Evolutionary conservation across 169 alveolate genomes (phyloP).

Genomic region (Amoebophrya sp.): DNA sequence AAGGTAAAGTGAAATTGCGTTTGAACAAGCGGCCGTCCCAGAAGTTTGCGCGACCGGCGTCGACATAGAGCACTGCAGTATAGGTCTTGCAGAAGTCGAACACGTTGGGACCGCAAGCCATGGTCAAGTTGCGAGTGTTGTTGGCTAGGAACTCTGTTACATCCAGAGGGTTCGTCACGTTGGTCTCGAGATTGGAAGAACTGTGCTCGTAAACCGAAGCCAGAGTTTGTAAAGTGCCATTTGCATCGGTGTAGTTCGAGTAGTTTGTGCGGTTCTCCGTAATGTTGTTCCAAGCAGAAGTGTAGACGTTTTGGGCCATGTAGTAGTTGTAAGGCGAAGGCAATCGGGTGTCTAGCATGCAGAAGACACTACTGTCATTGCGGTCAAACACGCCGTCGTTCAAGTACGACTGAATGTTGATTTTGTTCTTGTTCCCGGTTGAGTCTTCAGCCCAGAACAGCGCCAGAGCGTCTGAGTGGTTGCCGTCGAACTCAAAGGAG

Average conservation of each 20-base stretch:
- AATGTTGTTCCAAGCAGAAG: background rate
- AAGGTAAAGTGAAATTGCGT: background rate
- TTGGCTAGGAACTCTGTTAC: background rate
- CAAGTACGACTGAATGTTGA: background rate
- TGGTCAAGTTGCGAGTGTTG: background rate
- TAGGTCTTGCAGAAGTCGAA: constrained; percentile 10
- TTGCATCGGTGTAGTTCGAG: background rate
- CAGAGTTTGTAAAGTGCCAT: background rate
- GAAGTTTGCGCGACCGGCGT: background rate
- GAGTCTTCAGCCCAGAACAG: background rate
- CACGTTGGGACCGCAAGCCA: background rate
- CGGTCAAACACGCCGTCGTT: background rate
- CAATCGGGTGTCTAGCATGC: background rate
- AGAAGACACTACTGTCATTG: background rate
- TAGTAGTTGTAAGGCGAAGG: background rate
- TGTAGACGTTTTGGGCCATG: background rate
- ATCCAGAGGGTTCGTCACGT: background rate
- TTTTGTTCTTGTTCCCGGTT: background rate
- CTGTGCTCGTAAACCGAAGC: background rate
- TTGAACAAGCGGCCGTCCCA: background rate
- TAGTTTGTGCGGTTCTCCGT: background rate
- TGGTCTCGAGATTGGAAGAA: too few relatives aligned
- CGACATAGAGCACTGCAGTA: background rate
- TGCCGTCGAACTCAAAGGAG: background rate
- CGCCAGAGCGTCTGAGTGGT: constrained; percentile 6